These are phyloP conservation scores for Anthracocystis panici-leucophaei DNA, from an alignment of 1,284 basidiomycete genomes.

Conservation along the genomic window DNA sequence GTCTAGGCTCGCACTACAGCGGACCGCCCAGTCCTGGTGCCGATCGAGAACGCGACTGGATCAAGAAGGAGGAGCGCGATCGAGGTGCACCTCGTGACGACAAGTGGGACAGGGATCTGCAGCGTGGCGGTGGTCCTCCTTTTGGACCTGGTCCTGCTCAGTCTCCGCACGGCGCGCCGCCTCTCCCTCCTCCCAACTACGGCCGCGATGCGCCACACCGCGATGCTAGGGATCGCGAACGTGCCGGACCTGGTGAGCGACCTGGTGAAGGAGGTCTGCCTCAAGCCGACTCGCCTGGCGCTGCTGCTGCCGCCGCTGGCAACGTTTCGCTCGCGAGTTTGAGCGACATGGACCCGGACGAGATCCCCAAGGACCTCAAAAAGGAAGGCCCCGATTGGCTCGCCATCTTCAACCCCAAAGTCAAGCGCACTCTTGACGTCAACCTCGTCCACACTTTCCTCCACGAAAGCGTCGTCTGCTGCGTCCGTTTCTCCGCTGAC, in stretches of 20 bases:
- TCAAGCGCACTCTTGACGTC: slow-evolving; percentile 86
- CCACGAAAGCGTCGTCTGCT: slow-evolving; percentile 92
- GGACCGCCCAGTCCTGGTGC: slow-evolving; percentile 54
- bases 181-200: slow-evolving; percentile 53
- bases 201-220: slow-evolving; percentile 43
- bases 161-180: slow-evolving; percentile 51
- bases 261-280: not conserved
- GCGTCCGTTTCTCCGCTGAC: slow-evolving; percentile 88
- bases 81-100: slow-evolving; percentile 45
- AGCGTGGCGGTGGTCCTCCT: slow-evolving; percentile 43
- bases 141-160: slow-evolving; percentile 47
- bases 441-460: slow-evolving; percentile 86
- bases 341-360: slow-evolving; percentile 64
- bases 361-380: slow-evolving; percentile 73
- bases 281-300: slow-evolving; percentile 44
- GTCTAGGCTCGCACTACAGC: slow-evolving; percentile 45
- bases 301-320: slow-evolving; percentile 51
- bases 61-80: slow-evolving; percentile 62
- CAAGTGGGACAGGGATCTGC: slow-evolving; percentile 63
- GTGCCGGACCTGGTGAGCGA: slow-evolving; percentile 19
- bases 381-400: slow-evolving; percentile 95
- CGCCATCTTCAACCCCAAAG: slow-evolving; percentile 89
- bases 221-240: slow-evolving; percentile 41
- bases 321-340: slow-evolving; percentile 64
- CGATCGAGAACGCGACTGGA: slow-evolving; percentile 66